Conservation (phyloP, 1,139 yeast species). For the Suhomyces coccinellae region DNA sequence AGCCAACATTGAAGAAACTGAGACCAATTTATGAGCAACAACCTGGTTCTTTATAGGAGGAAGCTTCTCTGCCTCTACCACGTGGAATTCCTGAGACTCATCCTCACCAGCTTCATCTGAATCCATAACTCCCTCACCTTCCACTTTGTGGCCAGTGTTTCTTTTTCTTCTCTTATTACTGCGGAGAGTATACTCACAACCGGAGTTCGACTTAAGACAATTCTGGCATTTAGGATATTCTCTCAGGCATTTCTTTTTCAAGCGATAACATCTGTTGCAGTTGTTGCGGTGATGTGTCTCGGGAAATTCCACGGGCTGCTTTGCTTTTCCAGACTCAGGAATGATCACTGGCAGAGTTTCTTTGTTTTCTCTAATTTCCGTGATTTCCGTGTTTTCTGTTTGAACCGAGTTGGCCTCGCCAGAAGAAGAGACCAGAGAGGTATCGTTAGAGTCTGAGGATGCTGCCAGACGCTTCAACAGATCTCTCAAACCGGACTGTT, state of each 20-base stretch:
- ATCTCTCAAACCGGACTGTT: conserved; percentile 23
- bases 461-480: conserved; percentile 4
- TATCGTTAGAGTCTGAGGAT: neutral
- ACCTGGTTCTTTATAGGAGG: conserved; percentile 3
- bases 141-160: conserved; percentile 2
- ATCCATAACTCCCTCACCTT: conserved; percentile 8
- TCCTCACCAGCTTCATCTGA: conserved; percentile 4
- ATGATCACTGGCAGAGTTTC: conserved; percentile 5
- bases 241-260: conserved; percentile 46
- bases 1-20: conserved; percentile 17
- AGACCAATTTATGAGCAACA: conserved; percentile 15
- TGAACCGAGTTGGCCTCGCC: neutral
- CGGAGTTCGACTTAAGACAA: conserved; percentile 36
- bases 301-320: conserved; percentile 20
- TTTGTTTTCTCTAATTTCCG: neutral
- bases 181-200: conserved; percentile 40
- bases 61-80: neutral
- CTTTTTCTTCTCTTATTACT: conserved; percentile 28
- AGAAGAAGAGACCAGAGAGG: neutral
- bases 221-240: conserved; percentile 40
- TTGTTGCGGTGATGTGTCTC: conserved; percentile 36
- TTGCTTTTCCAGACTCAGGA: conserved; percentile 5
- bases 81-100: conserved; percentile 7
- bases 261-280: conserved; percentile 44
- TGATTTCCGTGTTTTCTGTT: too few species aligned